Conservation (phyloP, 2,329 filamentous ascomycete species). For the Colletotrichum aenigma region DNA sequence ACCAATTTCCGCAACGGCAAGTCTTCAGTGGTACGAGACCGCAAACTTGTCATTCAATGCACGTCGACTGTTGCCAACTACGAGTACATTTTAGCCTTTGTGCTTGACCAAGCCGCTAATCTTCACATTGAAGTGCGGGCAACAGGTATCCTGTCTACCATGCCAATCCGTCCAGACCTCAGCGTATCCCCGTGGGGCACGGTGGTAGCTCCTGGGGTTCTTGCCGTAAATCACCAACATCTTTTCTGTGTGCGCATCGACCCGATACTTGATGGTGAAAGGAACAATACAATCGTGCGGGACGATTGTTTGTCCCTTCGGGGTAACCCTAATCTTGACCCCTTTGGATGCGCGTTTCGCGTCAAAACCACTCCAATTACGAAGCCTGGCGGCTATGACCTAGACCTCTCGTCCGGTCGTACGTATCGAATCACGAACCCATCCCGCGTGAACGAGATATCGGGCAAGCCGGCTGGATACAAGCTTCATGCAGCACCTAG, state of each 20-base stretch:
- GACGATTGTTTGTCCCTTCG: slow-evolving; percentile 28
- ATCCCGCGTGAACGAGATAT: slow-evolving; percentile 59
- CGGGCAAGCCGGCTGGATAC: slow-evolving; percentile 58
- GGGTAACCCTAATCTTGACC: slow-evolving; percentile 32
- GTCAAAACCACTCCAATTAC: not conserved
- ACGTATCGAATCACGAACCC: slow-evolving; percentile 49
- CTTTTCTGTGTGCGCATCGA: slow-evolving; percentile 70
- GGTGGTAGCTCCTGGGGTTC: slow-evolving; percentile 63
- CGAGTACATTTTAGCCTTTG: slow-evolving; percentile 54
- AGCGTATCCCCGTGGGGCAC: slow-evolving; percentile 60
- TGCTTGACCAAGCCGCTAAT: slow-evolving; percentile 57
- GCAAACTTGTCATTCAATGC: slow-evolving; percentile 66
- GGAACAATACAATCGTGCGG: slow-evolving; percentile 55
- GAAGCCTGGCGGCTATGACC: not conserved
- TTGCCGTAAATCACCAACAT: slow-evolving; percentile 73
- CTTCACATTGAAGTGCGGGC: slow-evolving; percentile 37
- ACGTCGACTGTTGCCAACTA: slow-evolving; percentile 72
- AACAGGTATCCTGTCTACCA: slow-evolving; percentile 47
- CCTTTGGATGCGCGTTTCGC: not conserved
- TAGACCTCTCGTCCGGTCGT: slow-evolving; percentile 26
- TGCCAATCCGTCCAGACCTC: slow-evolving; percentile 53
- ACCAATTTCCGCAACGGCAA: slow-evolving; percentile 64
- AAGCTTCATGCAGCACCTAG: slow-evolving; percentile 57
- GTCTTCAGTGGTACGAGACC: slow-evolving; percentile 60
- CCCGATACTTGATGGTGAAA: slow-evolving; percentile 24